Conservation (phyloP, 768 basidiomycete genomes). For the Agaricus blazei region DNA sequence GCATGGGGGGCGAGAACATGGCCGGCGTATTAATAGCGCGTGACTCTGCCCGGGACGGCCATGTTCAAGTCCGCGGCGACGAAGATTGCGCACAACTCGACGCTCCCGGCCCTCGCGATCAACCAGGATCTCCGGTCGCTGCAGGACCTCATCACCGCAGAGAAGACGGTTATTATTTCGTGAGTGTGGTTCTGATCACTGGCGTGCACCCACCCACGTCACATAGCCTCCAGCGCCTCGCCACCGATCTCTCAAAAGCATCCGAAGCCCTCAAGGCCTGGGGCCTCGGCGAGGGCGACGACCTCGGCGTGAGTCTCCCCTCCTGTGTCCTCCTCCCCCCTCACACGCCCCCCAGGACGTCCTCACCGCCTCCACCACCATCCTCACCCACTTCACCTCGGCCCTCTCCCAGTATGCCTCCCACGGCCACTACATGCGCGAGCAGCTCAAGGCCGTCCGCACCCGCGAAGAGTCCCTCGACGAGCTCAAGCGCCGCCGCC, state of each 20-base stretch:
- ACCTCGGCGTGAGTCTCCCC: slow-evolving; percentile 65
- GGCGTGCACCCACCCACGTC: neutral
- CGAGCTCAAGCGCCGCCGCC: slow-evolving; percentile 66
- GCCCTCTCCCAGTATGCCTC: slow-evolving; percentile 66
- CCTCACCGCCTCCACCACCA: slow-evolving; percentile 59
- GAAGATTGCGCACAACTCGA: slow-evolving; percentile 86
- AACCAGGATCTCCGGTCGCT: slow-evolving; percentile 78
- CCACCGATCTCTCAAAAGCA: slow-evolving; percentile 60
- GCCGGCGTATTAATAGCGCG: neutral
- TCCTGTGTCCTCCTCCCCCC: slow-evolving; percentile 9
- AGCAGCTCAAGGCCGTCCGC: slow-evolving; percentile 77
- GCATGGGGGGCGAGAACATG: neutral
- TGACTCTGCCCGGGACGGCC: neutral
- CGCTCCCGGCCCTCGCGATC: slow-evolving; percentile 60
- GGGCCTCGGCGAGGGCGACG: slow-evolving; percentile 80
- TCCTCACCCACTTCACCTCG: slow-evolving; percentile 62
- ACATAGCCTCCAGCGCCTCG: slow-evolving; percentile 58
- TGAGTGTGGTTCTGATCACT: slow-evolving; percentile 23
- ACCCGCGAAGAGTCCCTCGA: slow-evolving; percentile 82
- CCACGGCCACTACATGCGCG: slow-evolving; percentile 65
- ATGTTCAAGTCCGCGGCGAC: slow-evolving; percentile 81
- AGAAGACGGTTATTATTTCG: slow-evolving; percentile 78
- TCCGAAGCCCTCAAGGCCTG: slow-evolving; percentile 68
- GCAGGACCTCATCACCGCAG: slow-evolving; percentile 86
- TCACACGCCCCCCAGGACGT: slow-evolving; percentile 50